These are phyloP conservation scores for Collariella sp. DNA, from an alignment of 495 filamentous ascomycete genomes.

Conservation along the genomic window DNA sequence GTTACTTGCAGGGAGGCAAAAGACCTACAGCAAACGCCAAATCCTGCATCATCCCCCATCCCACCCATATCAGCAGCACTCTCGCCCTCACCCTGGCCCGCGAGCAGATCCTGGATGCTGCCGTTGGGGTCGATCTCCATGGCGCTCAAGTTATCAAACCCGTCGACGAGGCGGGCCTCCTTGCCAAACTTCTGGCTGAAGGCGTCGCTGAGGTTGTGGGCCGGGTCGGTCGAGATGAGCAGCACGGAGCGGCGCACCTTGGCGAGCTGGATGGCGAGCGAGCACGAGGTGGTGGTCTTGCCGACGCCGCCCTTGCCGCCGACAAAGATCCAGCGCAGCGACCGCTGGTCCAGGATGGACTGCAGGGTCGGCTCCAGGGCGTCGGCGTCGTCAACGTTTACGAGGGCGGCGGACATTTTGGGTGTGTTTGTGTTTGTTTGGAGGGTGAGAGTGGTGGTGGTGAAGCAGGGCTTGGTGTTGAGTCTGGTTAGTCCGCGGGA, in stretches of 20 bases:
- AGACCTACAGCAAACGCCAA: conserved; percentile 51
- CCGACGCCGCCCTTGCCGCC: conserved; percentile 99
- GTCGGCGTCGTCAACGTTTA: conserved; percentile 62
- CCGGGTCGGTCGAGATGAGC: conserved; percentile 96
- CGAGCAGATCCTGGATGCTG: conserved; percentile 89
- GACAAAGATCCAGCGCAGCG: conserved; percentile 98
- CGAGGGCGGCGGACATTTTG: conserved; percentile 56
- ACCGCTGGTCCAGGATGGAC: conserved; percentile 86
- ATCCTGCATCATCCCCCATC: conserved; percentile 59
- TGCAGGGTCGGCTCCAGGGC: conserved; percentile 85
- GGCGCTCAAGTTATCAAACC: conserved; percentile 86
- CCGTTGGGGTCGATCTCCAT: conserved; percentile 99
- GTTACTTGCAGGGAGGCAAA: neutral
- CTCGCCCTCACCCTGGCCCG: conserved; percentile 63
- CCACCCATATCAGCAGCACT: conserved; percentile 53
- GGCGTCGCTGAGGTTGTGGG: conserved; percentile 96
- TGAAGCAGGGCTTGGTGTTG: neutral
- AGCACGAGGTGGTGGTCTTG: conserved; percentile 98
- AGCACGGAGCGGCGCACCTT: conserved; percentile 91
- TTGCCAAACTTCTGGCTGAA: conserved; percentile 99
- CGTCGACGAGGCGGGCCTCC: conserved; percentile 85
- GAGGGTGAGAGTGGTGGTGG: neutral
- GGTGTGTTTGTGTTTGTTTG: neutral
- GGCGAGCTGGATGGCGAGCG: conserved; percentile 95
- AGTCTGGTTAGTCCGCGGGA: neutral